phyloP scores from a whole-genome alignment of 2,329 filamentous ascomycete genomes.

The Xylariales sp. region DNA sequence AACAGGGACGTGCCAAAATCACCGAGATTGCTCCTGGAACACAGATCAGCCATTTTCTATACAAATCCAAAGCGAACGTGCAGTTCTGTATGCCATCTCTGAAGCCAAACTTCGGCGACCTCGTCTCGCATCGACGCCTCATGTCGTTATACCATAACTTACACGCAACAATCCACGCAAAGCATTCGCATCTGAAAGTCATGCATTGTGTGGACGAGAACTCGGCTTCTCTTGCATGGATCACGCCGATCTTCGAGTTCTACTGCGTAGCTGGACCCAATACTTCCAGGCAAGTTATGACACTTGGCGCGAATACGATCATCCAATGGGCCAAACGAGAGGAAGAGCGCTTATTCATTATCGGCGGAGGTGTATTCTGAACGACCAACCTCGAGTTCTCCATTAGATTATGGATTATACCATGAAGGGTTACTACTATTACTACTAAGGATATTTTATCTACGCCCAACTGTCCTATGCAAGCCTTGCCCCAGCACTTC shows the following conservation, averaged over 20 bases:
- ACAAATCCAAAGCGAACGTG: slow-evolving; percentile 91
- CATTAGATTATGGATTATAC: background rate
- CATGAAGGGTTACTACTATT: too few species aligned
- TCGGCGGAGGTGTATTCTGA: slow-evolving; percentile 86
- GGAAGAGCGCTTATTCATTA: slow-evolving; percentile 92
- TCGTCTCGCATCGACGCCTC: slow-evolving; percentile 63
- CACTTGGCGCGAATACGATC: slow-evolving; percentile 82
- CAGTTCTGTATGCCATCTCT: slow-evolving; percentile 92
- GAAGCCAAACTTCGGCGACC: slow-evolving; percentile 56
- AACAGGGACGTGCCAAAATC: slow-evolving; percentile 64
- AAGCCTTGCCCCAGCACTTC: too few species aligned
- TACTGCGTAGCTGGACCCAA: slow-evolving; percentile 89
- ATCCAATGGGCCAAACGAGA: slow-evolving; percentile 89
- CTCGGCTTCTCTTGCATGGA: slow-evolving; percentile 80
- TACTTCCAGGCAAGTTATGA: slow-evolving; percentile 59
- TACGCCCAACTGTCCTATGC: too few species aligned
- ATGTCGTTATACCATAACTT: slow-evolving; percentile 82
- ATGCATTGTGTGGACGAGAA: slow-evolving; percentile 74
- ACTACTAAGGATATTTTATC: background rate
- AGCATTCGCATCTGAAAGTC: slow-evolving; percentile 80
- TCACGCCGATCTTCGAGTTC: slow-evolving; percentile 85
- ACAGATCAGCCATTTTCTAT: slow-evolving; percentile 84
- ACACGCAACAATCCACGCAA: slow-evolving; percentile 79
- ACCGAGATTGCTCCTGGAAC: slow-evolving; percentile 76
- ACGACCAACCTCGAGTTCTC: background rate